These are phyloP conservation scores for Hibiscus tridactylites DNA, from an alignment of 345 rosid species.

Conservation along the genomic window DNA sequence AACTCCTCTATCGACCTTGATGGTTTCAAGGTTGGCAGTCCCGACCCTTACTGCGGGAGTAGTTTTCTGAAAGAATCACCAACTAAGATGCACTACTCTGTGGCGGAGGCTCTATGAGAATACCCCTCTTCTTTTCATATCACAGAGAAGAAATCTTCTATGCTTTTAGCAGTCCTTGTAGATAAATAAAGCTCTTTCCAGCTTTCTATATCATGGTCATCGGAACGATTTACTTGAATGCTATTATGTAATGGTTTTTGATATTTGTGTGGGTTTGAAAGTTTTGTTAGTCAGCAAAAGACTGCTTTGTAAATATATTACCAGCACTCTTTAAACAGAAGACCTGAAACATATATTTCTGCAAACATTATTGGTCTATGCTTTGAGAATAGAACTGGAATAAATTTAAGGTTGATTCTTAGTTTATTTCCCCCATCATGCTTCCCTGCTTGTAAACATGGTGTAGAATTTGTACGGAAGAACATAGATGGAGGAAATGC, in stretches of 20 bases:
- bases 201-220: neutral
- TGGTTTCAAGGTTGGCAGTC: constrained; percentile 27
- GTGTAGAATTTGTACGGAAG: neutral
- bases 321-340: neutral
- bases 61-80: constrained; percentile 44
- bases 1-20: constrained; percentile 12
- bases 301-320: neutral
- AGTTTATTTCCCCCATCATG: neutral
- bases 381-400: neutral
- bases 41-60: constrained; percentile 53
- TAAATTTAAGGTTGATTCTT: neutral
- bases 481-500: neutral
- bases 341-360: neutral
- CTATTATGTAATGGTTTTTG: neutral
- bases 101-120: constrained; percentile 51
- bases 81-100: constrained; percentile 38
- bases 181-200: constrained; percentile 25
- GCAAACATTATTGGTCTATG: neutral
- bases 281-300: neutral
- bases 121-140: neutral
- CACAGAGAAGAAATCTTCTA: neutral
- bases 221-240: neutral
- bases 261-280: neutral
- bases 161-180: constrained; percentile 10
- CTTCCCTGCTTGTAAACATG: neutral